These are phyloP conservation scores for Patellaria atrata DNA, from an alignment of 495 filamentous ascomycete genomes.

Conservation along the genomic window DNA sequence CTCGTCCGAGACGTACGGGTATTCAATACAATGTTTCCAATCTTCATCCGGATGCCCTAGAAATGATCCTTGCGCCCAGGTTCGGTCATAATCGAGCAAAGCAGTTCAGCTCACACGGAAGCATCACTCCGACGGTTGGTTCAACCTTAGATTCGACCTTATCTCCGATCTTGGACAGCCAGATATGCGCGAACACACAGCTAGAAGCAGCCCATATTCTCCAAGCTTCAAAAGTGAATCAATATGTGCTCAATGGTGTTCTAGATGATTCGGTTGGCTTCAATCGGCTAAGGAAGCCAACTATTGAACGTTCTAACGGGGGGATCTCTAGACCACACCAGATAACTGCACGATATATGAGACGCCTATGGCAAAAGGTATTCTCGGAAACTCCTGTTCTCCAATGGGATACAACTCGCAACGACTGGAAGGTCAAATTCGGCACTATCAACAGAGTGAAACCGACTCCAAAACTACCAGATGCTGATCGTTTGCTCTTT, in stretches of 20 bases:
- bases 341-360: slow-evolving; percentile 12
- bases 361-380: slow-evolving; percentile 12
- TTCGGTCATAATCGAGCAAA: not conserved
- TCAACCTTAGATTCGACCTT: too few relatives aligned
- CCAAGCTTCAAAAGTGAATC: too few relatives aligned
- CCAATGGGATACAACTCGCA: slow-evolving; percentile 7
- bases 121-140: too few relatives aligned
- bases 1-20: slow-evolving; percentile 15
- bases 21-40: not conserved
- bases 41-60: not conserved
- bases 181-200: too few relatives aligned
- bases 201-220: too few relatives aligned
- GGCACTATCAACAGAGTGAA: slow-evolving; percentile 1
- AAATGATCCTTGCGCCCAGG: slow-evolving; percentile 1
- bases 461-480: not conserved
- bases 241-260: too few relatives aligned
- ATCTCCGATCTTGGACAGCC: too few relatives aligned
- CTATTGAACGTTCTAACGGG: too few relatives aligned
- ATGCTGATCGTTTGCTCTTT: slow-evolving; percentile 7
- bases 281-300: too few relatives aligned
- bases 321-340: slow-evolving; percentile 9
- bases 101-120: too few relatives aligned
- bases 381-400: slow-evolving; percentile 9
- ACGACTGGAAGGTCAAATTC: slow-evolving; percentile 13
- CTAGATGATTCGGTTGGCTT: too few relatives aligned